Percentiles rank a stretch among this genome's conserved stretches.
Conservation (phyloP, 192 early-diverging fungal genomes). For the Coemansia sp. region DNA sequence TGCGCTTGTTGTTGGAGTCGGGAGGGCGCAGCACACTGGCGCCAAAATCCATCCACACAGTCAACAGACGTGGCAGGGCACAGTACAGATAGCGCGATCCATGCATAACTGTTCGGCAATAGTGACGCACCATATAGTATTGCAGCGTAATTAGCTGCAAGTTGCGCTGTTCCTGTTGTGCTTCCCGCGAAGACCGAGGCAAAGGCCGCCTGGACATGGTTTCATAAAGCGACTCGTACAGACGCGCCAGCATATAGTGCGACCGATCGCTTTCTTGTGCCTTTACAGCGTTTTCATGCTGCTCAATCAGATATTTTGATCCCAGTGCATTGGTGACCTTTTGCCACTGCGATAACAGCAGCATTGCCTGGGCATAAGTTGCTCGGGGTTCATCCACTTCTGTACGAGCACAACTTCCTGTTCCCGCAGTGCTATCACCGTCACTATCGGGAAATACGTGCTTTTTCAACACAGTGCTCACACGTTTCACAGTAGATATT, state of each 20-base stretch:
- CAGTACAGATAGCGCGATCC: constrained; percentile 82
- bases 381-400: constrained; percentile 13
- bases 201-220: constrained; percentile 18
- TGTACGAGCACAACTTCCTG: background rate
- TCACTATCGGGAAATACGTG: constrained; percentile 7
- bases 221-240: constrained; percentile 39
- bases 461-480: background rate
- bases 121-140: constrained; percentile 47
- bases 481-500: constrained; percentile 33
- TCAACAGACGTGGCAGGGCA: constrained; percentile 79
- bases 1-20: constrained; percentile 43
- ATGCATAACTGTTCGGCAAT: constrained; percentile 55
- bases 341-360: constrained; percentile 42
- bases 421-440: background rate
- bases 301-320: constrained; percentile 11
- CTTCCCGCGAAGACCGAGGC: constrained; percentile 13
- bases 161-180: constrained; percentile 19
- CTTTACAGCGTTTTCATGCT: constrained; percentile 30
- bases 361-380: constrained; percentile 36
- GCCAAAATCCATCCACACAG: constrained; percentile 79
- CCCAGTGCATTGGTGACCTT: constrained; percentile 26
- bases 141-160: constrained; percentile 38
- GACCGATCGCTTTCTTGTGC: constrained; percentile 50
- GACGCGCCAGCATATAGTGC: constrained; percentile 41
- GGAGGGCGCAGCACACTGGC: constrained; percentile 21